Base-by-base conservation (phyloP, 257 asterid species). In the Parsonsia alboflavescens region DNA sequence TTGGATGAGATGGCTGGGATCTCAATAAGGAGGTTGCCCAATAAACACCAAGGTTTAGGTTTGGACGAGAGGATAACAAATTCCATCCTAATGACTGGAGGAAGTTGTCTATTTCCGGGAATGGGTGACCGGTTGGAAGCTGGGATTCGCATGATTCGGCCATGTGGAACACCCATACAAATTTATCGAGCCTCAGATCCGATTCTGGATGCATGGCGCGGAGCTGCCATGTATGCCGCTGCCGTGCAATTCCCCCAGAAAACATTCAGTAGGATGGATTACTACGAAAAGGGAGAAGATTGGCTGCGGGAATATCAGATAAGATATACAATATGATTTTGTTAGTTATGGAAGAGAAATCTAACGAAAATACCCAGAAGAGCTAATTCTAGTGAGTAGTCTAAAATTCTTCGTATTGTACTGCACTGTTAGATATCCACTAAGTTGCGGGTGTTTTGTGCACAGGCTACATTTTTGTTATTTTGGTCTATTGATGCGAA, bases 171-270 rank as follows among this genome's bases (percentile, higher is more conserved):
- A 4, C 93, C 90, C 11, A 89, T 95, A 76, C 83, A 79, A 73
- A 83, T 95, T 65, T 45, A 75, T 70, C 77, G 82, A 78, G 96
- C 99, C 15, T 79, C 83, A 0, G 96, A 95, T 77, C 92, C 96
- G 0, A 84, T 89, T 75, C 85, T 79, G 12, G 98, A 95, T 77
- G 98, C 98, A 19, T 95, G 99, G 99, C 96, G 93, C 22, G 99
- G 99, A 57, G 99, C 99, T 75, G 75, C 99, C 44, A 76, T 80
- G 46, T 92, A 85, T 84, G 97, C 98, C 70, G 75, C 87, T 67
- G 78, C 83, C 3, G 39, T 50, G 81, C 91, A 81, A 28, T 92
- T 92, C 78, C 89, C 88, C 16, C 84, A 80, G 75, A 96, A 88
- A 73, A 92, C 97, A 0, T 89, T 94, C 80, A 90, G 87, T 68